Conservation (phyloP, 352 stramenopile genomes). For the Globisporangium nagaii region DNA sequence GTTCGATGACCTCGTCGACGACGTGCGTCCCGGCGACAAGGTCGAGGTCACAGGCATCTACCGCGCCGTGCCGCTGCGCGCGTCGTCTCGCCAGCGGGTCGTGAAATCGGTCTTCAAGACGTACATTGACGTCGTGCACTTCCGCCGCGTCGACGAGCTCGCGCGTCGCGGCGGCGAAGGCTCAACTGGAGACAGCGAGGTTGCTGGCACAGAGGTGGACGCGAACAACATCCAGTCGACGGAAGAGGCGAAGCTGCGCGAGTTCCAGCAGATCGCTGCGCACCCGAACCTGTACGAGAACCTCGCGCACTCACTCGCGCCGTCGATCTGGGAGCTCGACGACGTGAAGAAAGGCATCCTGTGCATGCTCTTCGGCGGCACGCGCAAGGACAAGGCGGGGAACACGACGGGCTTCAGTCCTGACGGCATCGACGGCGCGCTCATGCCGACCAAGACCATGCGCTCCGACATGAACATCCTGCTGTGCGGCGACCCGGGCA, state of each 20-base stretch:
- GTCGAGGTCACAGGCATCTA: slow-evolving; percentile 97
- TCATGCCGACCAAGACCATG: slow-evolving; percentile 58
- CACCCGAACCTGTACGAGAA: slow-evolving; percentile 83
- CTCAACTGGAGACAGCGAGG: slow-evolving; percentile 9
- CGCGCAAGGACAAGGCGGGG: slow-evolving; percentile 65
- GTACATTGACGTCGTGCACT: slow-evolving; percentile 99
- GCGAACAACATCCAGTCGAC: slow-evolving; percentile 45
- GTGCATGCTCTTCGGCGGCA: slow-evolving; percentile 98
- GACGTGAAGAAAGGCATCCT: slow-evolving; percentile 99
- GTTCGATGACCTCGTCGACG: slow-evolving; percentile 98
- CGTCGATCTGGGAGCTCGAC: slow-evolving; percentile 93
- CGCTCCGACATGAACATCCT: slow-evolving; percentile 98
- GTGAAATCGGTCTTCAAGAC: slow-evolving; percentile 98
- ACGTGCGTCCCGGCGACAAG: slow-evolving; percentile 95
- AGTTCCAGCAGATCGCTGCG: slow-evolving; percentile 69
- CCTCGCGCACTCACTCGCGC: slow-evolving; percentile 71
- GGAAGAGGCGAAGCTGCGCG: slow-evolving; percentile 49
- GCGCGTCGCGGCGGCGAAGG: slow-evolving; percentile 27
- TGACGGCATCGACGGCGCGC: slow-evolving; percentile 33
- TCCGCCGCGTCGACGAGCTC: slow-evolving; percentile 88
- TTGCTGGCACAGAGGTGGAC: slow-evolving; percentile 9
- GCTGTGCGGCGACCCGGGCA: slow-evolving; percentile 97
- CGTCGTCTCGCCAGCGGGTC: slow-evolving; percentile 92
- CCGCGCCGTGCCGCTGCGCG: slow-evolving; percentile 91
- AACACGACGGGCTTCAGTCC: slow-evolving; percentile 9